A percentile compares a stretch with the other conserved stretches of the same genome.
Conservation (phyloP, 2,329 filamentous ascomycete species). For the Colletotrichum nymphaeae region DNA sequence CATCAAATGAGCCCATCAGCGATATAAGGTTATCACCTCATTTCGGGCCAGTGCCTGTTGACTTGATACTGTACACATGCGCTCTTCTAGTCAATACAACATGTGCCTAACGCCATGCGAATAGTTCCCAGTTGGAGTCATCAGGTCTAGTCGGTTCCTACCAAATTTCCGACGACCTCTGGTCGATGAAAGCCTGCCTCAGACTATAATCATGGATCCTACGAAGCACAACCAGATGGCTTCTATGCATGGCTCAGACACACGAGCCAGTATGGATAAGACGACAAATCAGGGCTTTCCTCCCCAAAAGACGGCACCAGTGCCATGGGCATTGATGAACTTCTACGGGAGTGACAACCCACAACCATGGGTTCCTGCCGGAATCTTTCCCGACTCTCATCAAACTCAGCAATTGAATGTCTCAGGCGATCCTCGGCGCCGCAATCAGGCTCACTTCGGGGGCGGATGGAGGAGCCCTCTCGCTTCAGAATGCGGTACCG, state of each 20-base stretch:
- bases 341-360: constrained; percentile 52
- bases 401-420: constrained; percentile 43
- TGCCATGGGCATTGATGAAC: constrained; percentile 41
- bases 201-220: constrained; percentile 18
- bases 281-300: neutral
- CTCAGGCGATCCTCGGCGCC: constrained; percentile 39
- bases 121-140: constrained; percentile 8
- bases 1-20: neutral
- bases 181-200: neutral
- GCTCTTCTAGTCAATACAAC: neutral
- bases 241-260: neutral
- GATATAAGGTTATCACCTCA: neutral
- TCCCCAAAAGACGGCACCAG: constrained; percentile 17
- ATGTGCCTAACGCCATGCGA: neutral
- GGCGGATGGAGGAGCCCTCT: constrained; percentile 44
- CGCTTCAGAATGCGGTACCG: constrained; percentile 54
- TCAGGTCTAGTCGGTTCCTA: neutral
- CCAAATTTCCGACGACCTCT: neutral
- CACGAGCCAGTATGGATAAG: neutral
- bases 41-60: constrained; percentile 5
- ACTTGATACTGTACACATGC: neutral
- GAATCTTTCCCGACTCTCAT: constrained; percentile 45
- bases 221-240: constrained; percentile 8
- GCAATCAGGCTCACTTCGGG: constrained; percentile 43
- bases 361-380: constrained; percentile 57